Percentiles rank a stretch among this genome's conserved stretches.
These are phyloP conservation scores for Taphrina flavorubra DNA, from an alignment of 1,139 yeast genomes.

Conservation along the genomic window DNA sequence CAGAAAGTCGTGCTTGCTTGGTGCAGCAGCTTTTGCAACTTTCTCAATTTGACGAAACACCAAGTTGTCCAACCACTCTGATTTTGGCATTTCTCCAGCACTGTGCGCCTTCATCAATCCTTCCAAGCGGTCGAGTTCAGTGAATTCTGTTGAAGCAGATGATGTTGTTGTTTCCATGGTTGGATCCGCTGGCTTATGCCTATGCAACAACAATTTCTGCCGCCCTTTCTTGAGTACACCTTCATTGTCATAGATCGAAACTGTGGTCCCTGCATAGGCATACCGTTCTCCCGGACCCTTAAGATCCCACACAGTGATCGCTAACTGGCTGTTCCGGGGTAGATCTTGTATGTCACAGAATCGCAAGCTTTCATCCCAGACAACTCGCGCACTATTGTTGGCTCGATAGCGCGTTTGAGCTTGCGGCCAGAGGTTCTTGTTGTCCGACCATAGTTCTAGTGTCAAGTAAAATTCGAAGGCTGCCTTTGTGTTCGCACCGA, in stretches of 20 bases:
- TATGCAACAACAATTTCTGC: conserved; percentile 59
- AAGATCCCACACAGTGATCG: conserved; percentile 70
- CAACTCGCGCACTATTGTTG: conserved; percentile 55
- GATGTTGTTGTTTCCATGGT: conserved; percentile 49
- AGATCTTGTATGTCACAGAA: conserved; percentile 75
- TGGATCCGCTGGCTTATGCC: conserved; percentile 53
- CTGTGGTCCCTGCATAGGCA: conserved; percentile 64
- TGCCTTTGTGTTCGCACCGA: conserved; percentile 34
- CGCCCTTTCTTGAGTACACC: conserved; percentile 63
- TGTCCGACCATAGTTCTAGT: conserved; percentile 65
- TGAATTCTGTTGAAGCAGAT: conserved; percentile 48
- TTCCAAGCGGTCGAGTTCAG: conserved; percentile 58
- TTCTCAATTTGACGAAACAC: conserved; percentile 65
- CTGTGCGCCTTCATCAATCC: conserved; percentile 66
- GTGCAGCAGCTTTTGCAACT: conserved; percentile 51
- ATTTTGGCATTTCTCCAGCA: conserved; percentile 65
- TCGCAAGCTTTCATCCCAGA: conserved; percentile 68
- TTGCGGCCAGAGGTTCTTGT: conserved; percentile 70
- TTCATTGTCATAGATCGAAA: conserved; percentile 62
- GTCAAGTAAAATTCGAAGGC: conserved; percentile 63
- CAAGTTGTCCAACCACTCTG: conserved; percentile 78
- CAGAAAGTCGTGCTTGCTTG: conserved; percentile 53
- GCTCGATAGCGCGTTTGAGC: conserved; percentile 69
- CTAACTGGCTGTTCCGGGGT: conserved; percentile 65
- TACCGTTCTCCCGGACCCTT: conserved; percentile 59